phyloP scores from a whole-genome alignment of 257 asterid genomes.

The Solanum sejunctum region DNA sequence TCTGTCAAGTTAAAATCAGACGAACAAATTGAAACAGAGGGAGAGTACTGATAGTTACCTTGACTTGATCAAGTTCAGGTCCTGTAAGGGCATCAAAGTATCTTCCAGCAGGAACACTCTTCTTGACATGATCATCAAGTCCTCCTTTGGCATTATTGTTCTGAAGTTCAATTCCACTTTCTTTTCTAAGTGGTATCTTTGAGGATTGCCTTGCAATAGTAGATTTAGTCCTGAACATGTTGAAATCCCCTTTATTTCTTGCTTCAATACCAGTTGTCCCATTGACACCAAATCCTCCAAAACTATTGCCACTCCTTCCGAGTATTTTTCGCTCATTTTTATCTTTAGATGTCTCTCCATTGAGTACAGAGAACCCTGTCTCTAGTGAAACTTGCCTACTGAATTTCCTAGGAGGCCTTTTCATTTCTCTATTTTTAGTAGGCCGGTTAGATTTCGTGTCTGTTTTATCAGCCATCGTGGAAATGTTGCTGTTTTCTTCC shows the following conservation, averaged over 20 bases:
- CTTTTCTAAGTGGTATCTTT: constrained; percentile 33
- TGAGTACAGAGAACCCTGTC: constrained; percentile 65
- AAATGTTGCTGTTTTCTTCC: not conserved
- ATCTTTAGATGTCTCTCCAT: constrained; percentile 21
- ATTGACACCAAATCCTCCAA: constrained; percentile 49
- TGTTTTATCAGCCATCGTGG: constrained; percentile 1
- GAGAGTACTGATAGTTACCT: constrained; percentile 27
- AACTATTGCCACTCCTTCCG: constrained; percentile 66
- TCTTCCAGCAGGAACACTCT: constrained; percentile 94
- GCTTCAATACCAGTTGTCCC: constrained; percentile 17
- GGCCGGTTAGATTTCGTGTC: constrained; percentile 12
- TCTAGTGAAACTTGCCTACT: constrained; percentile 80
- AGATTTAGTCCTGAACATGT: constrained; percentile 56
- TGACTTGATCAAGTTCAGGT: constrained; percentile 90
- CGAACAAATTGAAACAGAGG: not conserved
- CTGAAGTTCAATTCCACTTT: constrained; percentile 33
- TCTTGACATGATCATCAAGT: constrained; percentile 19
- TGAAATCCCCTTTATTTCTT: constrained; percentile 49
- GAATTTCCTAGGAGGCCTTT: constrained; percentile 20
- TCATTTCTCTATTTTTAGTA: constrained; percentile 18
- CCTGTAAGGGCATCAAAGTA: constrained; percentile 93
- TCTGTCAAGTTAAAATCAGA: not conserved
- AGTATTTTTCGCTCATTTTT: constrained; percentile 23
- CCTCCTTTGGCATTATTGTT: constrained; percentile 14
- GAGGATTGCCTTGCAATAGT: constrained; percentile 48